Conservation (phyloP, 768 basidiomycete genomes). For the Trametes cubensis region DNA sequence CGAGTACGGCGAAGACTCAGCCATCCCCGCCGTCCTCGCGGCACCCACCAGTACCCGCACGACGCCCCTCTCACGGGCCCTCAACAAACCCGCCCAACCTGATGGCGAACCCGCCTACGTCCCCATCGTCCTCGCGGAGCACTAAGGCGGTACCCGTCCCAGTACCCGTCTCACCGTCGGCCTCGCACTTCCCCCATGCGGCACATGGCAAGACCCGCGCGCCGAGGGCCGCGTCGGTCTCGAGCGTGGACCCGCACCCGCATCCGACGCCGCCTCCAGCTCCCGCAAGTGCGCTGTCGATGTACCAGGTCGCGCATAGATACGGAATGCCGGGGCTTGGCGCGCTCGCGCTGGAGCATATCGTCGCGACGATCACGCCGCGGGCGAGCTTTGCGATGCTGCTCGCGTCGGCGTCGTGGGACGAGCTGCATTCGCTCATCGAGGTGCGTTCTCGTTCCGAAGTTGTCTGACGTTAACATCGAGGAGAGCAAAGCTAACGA, state of each 20-base stretch:
- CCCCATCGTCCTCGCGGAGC: constrained; percentile 32
- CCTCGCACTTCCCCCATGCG: constrained; percentile 51
- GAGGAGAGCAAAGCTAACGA: constrained; percentile 15
- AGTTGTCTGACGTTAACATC: constrained; percentile 11
- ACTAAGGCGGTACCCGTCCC: constrained; percentile 47
- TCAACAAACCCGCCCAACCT: constrained; percentile 5
- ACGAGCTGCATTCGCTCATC: constrained; percentile 60
- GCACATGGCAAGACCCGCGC: constrained; percentile 45
- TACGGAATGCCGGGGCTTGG: constrained; percentile 70
- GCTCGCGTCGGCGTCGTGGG: constrained; percentile 69
- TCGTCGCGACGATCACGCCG: constrained; percentile 69
- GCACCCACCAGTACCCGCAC: constrained; percentile 24
- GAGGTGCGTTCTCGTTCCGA: constrained; percentile 48
- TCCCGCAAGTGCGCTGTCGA: constrained; percentile 71
- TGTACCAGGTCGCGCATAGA: constrained; percentile 78
- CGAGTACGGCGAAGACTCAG: constrained; percentile 12
- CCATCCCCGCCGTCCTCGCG: constrained; percentile 11
- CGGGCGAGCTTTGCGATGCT: constrained; percentile 68
- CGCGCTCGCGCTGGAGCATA: constrained; percentile 70
- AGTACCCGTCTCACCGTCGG: constrained; percentile 39
- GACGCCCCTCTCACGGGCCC: constrained; percentile 24
- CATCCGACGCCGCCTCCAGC: constrained; percentile 66
- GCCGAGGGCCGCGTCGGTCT: constrained; percentile 30
- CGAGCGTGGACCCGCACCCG: constrained; percentile 64
- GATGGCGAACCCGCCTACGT: constrained; percentile 17